Percentiles rank a stretch among this genome's conserved stretches.
These are phyloP conservation scores for Erigeron philadelphicus DNA, from an alignment of 140 eudicot species.

Conservation along the genomic window DNA sequence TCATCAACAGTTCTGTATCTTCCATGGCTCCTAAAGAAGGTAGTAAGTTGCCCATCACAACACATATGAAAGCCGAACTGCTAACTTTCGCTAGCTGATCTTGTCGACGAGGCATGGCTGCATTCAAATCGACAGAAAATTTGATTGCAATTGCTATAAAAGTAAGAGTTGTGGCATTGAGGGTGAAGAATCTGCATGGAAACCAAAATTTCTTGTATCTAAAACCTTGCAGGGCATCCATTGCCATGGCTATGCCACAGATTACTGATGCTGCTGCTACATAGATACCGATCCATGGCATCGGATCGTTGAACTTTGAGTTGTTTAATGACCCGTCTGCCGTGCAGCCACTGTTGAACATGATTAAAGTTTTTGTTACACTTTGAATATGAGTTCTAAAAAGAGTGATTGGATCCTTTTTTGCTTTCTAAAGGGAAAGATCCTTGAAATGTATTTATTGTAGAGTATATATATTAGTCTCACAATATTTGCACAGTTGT, in stretches of 20 bases:
- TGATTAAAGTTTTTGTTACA: slow-evolving; percentile 4
- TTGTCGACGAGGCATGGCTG: slow-evolving; percentile 67
- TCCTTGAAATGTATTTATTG: background rate
- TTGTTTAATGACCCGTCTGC: slow-evolving; percentile 41
- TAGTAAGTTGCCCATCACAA: slow-evolving; percentile 54
- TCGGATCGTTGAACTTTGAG: slow-evolving; percentile 58
- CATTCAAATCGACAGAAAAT: slow-evolving; percentile 59
- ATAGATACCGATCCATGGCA: slow-evolving; percentile 80
- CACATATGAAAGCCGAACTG: slow-evolving; percentile 53
- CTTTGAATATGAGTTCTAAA: slow-evolving; percentile 7
- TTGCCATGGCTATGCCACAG: slow-evolving; percentile 53
- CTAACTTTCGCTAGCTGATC: slow-evolving; percentile 69
- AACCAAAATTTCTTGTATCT: slow-evolving; percentile 63
- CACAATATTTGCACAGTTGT: background rate
- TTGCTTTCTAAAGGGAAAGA: background rate
- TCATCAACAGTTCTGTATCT: slow-evolving; percentile 52
- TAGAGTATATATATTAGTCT: background rate
- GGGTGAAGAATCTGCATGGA: slow-evolving; percentile 59
- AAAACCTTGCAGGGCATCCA: slow-evolving; percentile 49
- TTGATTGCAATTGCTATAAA: slow-evolving; percentile 52
- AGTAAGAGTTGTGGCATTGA: slow-evolving; percentile 64
- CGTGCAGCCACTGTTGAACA: slow-evolving; percentile 48
- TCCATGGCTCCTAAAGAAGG: slow-evolving; percentile 70
- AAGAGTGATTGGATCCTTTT: slow-evolving; percentile 14
- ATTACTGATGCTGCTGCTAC: slow-evolving; percentile 59